Conservation (phyloP, 352 stramenopile genomes). For the Globisporangium paroecandrum region DNA sequence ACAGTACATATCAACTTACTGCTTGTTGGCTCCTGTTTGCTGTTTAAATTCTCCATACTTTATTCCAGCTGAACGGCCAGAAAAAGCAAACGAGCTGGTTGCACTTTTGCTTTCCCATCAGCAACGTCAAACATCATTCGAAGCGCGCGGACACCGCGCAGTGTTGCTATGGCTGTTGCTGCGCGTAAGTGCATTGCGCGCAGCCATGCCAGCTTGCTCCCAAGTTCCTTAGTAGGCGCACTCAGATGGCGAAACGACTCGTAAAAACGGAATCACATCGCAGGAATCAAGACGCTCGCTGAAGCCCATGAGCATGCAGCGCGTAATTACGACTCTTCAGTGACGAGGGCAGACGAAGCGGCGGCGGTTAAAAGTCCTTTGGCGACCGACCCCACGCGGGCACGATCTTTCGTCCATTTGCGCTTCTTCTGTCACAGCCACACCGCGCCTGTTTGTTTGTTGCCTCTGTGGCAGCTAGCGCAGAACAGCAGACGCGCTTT, state of each 20-base stretch:
- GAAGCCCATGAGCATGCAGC: neutral
- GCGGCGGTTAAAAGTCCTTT: conserved; percentile 10
- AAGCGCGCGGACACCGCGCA: neutral
- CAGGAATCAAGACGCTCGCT: neutral
- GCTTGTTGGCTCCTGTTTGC: neutral
- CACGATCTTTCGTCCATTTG: conserved; percentile 14
- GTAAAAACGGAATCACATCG: conserved; percentile 3
- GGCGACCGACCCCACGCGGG: neutral
- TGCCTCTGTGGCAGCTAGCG: neutral
- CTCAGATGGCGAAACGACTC: neutral
- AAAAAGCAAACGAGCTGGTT: neutral
- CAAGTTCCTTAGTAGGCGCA: neutral
- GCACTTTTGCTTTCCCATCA: neutral
- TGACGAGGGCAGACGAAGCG: conserved; percentile 7
- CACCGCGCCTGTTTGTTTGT: neutral
- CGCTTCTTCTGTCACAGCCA: neutral
- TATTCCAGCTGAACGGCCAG: neutral
- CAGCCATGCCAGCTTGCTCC: neutral
- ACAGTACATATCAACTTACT: neutral
- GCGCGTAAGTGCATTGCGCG: too few relatives aligned
- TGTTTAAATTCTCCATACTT: neutral
- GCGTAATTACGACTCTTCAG: conserved; percentile 10
- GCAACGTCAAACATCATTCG: neutral
- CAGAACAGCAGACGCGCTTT: conserved; percentile 1
- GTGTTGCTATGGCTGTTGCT: neutral